Evolutionary conservation across 139 green algal species (phyloP).

Genomic region (Chlamydomonas schloesseri): DNA sequence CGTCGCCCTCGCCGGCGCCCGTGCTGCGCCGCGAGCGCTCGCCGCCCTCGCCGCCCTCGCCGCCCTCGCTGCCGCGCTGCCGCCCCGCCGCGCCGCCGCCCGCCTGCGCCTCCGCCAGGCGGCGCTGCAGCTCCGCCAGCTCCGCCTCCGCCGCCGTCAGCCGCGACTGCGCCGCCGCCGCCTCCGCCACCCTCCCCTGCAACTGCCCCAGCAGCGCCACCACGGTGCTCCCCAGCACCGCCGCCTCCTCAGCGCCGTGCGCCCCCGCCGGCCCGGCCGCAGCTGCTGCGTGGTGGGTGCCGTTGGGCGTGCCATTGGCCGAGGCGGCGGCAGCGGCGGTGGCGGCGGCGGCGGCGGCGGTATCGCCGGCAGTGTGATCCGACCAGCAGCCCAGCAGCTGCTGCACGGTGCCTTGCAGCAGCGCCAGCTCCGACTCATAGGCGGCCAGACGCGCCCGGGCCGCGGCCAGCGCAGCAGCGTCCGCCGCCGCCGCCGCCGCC

Average conservation of each 20-base stretch:
- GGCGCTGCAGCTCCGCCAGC: neutral
- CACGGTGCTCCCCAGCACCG: conserved; percentile 28
- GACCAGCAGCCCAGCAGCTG: conserved; percentile 22
- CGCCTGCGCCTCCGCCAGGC: too few species aligned
- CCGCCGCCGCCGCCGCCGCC: neutral
- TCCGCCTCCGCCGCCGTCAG: conserved; percentile 5
- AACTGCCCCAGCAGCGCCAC: conserved; percentile 22
- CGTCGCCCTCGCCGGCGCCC: neutral
- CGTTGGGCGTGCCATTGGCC: neutral
- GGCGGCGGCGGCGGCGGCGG: neutral
- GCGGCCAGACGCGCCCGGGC: neutral
- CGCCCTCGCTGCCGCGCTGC: neutral
- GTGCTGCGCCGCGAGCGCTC: too few species aligned
- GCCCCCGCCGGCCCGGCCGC: neutral
- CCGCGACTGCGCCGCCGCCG: neutral
- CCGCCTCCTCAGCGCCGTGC: neutral
- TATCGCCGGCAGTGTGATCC: too few species aligned
- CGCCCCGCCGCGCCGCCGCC: neutral
- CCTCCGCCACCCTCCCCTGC: conserved; percentile 1
- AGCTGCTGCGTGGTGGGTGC: neutral
- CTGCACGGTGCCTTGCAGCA: conserved; percentile 8
- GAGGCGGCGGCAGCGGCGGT: neutral
- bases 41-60: neutral
- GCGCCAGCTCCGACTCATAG: neutral
- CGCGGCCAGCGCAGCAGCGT: neutral